phyloP scores from a whole-genome alignment of 176 grass and related monocot genomes.

The Triticum timopheevii region DNA sequence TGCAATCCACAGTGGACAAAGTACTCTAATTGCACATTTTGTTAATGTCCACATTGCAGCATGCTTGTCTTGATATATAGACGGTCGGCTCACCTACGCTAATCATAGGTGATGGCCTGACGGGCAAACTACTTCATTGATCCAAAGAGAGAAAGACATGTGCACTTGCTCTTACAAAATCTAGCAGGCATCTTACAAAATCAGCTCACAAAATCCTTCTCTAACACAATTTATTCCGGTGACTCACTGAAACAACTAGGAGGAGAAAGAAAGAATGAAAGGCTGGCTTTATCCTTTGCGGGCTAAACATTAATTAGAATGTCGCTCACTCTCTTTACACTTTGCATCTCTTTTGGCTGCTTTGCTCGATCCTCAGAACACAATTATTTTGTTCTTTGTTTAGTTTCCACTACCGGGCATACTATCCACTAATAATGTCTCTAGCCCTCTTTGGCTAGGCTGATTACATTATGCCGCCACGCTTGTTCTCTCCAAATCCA shows the following conservation, averaged over 20 bases:
- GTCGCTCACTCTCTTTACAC: neutral
- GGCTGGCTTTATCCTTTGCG: no score
- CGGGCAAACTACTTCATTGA: neutral
- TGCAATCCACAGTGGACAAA: neutral
- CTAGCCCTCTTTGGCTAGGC: neutral
- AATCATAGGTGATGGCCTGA: neutral
- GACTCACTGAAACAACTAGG: no score
- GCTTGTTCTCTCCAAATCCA: neutral
- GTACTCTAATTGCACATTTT: neutral
- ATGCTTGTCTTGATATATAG: neutral
- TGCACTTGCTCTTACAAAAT: neutral
- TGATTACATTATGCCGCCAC: neutral
- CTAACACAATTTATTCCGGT: no score
- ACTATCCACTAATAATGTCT: neutral
- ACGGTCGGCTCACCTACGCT: neutral
- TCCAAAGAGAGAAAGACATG: neutral
- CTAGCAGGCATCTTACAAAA: no score
- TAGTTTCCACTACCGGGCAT: neutral
- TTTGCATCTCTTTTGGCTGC: neutral
- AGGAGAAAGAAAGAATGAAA: no score
- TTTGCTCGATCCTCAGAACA: neutral
- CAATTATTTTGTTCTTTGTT: neutral
- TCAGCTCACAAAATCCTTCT: neutral
- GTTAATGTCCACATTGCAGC: neutral
- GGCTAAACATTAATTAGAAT: no score